Percentiles rank a stretch among this genome's conserved stretches.
Evolutionary conservation across 441 rosid species (phyloP).

Genomic region (Syzygium malaccense): DNA sequence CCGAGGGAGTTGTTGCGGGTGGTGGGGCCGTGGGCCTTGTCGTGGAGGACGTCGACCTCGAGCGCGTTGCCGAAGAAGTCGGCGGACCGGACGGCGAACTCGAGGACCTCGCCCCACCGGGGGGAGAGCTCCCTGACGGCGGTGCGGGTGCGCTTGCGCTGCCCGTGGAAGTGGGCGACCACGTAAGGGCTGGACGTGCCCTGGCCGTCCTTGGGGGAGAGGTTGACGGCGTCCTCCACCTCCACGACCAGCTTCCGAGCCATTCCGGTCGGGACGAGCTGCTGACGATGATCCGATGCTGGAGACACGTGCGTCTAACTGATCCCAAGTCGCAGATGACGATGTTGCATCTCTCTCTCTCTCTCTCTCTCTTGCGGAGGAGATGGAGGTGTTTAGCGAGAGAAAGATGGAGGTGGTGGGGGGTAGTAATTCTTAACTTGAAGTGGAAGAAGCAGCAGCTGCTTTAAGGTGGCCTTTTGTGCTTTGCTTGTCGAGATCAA

Average conservation of each 20-base stretch:
- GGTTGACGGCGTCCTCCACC: constrained; percentile 44
- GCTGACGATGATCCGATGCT: neutral
- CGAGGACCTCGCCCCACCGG: constrained; percentile 47
- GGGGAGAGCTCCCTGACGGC: constrained; percentile 49
- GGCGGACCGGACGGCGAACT: constrained; percentile 36
- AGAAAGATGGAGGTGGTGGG: neutral
- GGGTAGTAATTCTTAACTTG: neutral
- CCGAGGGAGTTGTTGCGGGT: constrained; percentile 58
- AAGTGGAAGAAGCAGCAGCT: neutral
- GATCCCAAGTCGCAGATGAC: neutral
- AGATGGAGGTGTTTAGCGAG: neutral
- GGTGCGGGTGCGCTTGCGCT: constrained; percentile 38
- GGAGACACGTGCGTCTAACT: neutral
- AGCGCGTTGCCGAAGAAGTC: constrained; percentile 36
- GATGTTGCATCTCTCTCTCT: neutral
- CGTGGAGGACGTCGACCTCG: constrained; percentile 53
- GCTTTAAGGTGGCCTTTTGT: neutral
- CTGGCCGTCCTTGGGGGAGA: constrained; percentile 58
- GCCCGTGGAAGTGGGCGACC: constrained; percentile 53
- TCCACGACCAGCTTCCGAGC: constrained; percentile 56
- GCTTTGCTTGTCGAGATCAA: neutral
- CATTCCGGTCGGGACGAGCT: neutral
- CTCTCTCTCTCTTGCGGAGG: neutral
- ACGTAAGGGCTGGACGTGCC: constrained; percentile 68
- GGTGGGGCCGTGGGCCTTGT: constrained; percentile 49